Base-by-base conservation (phyloP, 2,329 filamentous ascomycete species). In the Aureobasidium melanogenum region DNA sequence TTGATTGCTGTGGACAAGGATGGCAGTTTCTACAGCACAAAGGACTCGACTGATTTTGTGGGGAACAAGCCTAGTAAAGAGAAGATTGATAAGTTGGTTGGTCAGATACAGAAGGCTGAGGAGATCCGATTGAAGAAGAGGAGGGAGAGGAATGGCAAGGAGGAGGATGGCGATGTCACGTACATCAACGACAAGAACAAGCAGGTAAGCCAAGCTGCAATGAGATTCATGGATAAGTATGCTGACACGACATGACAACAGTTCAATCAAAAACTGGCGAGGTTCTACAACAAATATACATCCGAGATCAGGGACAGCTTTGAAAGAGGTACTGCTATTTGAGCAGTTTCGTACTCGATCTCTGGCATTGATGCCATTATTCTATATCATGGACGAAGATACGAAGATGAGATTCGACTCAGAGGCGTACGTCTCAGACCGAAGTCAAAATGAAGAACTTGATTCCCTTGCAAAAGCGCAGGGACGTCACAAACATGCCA, bases 151-250 rank as follows among this genome's bases (percentile, higher is more conserved):
- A 84, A 86, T 72, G 75, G 78, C 43, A 88, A 87, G 64, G 91
- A 92, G 62, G 91, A 96, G 65, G 89, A 92, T 51, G 88, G 85
- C 30, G 94, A 99, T 75, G 89, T 97, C 69, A 97, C 93, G 8
- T 97, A 96, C 76, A 99, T 99, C 83, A 99, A 99, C 77, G 91
- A 97, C 77, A 97, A 99, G 87, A 99, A 99, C 82, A 97, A 97
- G 82, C 63, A 62, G 60, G 60, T 62, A 30, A 28, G 60, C 46
- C 19, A 12, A 14, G 22, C 24, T 15, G 36, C 10, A 41, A 41
- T 10, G n/a, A 17, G 14, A 12, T 8, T n/a, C n/a, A 19, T 10
- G 5, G 39, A 44, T 24, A 24, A 30, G 19, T n/a, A 9, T 28
- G 32, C 60, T 62, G 39, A 62, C 43, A 46, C 4, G 1, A 17